Percentiles rank a stretch among this genome's conserved stretches.
Evolutionary conservation across 371 early-diverging fungal genomes (phyloP).

Genomic region (Thermomucor indicae-seudaticae): DNA sequence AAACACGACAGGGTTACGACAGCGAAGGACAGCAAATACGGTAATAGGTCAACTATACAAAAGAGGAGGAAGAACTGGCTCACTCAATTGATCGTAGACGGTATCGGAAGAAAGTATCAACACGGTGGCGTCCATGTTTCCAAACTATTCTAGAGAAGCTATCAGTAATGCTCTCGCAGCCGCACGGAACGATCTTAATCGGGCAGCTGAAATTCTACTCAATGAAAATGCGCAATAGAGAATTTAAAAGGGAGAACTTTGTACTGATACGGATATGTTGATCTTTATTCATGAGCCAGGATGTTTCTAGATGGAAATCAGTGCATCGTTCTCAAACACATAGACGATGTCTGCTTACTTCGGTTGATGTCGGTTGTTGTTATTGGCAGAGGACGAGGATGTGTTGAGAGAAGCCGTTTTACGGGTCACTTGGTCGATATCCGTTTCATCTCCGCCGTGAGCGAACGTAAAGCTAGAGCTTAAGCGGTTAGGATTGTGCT

Average conservation of each 20-base stretch:
- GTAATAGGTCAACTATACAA: too few species aligned
- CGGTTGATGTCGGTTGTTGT: conserved; percentile 2
- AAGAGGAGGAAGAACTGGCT: neutral
- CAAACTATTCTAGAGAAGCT: conserved; percentile 50
- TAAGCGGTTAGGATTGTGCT: conserved; percentile 26
- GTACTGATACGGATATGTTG: too few species aligned
- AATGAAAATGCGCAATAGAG: neutral
- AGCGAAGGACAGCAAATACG: too few species aligned
- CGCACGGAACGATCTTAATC: conserved; percentile 53
- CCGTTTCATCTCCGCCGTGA: conserved; percentile 16
- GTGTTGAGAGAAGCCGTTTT: conserved; percentile 6
- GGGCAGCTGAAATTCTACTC: conserved; percentile 51
- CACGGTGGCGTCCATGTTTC: conserved; percentile 51
- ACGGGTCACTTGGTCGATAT: conserved; percentile 3
- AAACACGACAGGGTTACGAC: too few species aligned
- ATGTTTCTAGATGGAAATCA: conserved; percentile 10
- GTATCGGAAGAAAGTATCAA: conserved; percentile 46
- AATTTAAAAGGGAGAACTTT: too few species aligned
- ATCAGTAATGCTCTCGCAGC: conserved; percentile 51
- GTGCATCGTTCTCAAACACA: too few species aligned
- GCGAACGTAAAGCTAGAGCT: conserved; percentile 23
- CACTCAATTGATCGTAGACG: too few species aligned
- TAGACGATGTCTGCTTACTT: neutral
- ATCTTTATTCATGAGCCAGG: conserved; percentile 6
- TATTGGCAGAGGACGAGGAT: conserved; percentile 4